Evolutionary conservation across 305 asterid species (phyloP).

Genomic region (Striga hermonthica): DNA sequence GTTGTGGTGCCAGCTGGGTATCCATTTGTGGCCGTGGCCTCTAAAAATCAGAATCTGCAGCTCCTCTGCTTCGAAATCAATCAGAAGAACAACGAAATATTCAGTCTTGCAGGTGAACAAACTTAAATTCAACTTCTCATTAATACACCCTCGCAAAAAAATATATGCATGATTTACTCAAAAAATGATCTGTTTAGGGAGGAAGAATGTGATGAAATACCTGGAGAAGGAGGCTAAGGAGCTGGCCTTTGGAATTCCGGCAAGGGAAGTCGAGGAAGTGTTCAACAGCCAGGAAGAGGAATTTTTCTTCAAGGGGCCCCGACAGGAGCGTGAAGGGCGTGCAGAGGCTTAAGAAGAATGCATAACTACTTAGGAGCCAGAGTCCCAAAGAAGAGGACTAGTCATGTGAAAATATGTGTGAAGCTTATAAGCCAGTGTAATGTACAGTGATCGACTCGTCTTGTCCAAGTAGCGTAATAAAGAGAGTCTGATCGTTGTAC

Average conservation of each 20-base stretch:
- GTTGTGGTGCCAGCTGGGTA: conserved; percentile 64
- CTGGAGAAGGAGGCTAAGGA: conserved; percentile 60
- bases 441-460: background rate
- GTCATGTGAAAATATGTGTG: background rate
- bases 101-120: conserved; percentile 47
- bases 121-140: too few species aligned
- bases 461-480: background rate
- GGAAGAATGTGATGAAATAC: conserved; percentile 45
- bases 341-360: conserved; percentile 37
- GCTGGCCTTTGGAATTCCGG: conserved; percentile 55
- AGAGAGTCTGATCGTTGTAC: background rate
- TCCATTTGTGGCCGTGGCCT: conserved; percentile 55
- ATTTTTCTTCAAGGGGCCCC: conserved; percentile 63
- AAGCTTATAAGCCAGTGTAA: background rate
- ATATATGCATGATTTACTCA: too few species aligned
- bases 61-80: conserved; percentile 51
- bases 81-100: conserved; percentile 37
- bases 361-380: too few species aligned
- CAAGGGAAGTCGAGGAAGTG: conserved; percentile 57
- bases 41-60: conserved; percentile 48
- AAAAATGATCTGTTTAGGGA: too few species aligned
- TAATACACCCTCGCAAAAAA: too few species aligned
- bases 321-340: conserved; percentile 35
- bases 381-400: too few species aligned
- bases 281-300: conserved; percentile 49